Percentiles rank a stretch among this genome's conserved stretches.
These are phyloP conservation scores for Yamadazyma insecticola DNA, from an alignment of 805 yeast genomes.

Conservation along the genomic window DNA sequence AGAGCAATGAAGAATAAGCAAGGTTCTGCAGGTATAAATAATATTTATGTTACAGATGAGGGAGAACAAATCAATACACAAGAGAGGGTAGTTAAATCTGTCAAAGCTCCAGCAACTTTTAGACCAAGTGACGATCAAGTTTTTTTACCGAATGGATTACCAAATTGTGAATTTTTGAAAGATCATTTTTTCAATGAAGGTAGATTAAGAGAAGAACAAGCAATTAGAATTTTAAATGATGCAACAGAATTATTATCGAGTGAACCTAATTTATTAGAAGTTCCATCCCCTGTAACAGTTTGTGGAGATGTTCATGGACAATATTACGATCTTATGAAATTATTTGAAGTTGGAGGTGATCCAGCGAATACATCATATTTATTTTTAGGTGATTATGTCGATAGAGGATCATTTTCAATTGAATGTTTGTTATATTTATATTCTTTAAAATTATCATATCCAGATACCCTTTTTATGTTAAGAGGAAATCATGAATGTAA, in stretches of 20 bases:
- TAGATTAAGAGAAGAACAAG: constrained; percentile 66
- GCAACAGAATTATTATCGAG: constrained; percentile 59
- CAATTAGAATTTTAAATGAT: constrained; percentile 54
- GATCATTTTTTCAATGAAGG: constrained; percentile 82
- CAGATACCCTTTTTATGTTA: constrained; percentile 69
- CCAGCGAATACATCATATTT: constrained; percentile 64
- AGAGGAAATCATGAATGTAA: constrained; percentile 95
- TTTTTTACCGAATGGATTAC: constrained; percentile 59
- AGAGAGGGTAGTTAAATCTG: constrained; percentile 52
- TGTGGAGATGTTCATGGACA: constrained; percentile 99
- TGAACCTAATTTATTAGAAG: constrained; percentile 76
- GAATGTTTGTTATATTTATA: constrained; percentile 77
- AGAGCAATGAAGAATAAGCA: constrained; percentile 50
- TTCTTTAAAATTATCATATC: constrained; percentile 73
- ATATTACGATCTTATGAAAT: constrained; percentile 80
- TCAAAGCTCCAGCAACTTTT: constrained; percentile 61
- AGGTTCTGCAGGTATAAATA: background rate
- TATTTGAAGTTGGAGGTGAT: constrained; percentile 91
- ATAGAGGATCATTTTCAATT: constrained; percentile 85
- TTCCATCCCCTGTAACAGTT: constrained; percentile 91
- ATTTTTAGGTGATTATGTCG: constrained; percentile 93
- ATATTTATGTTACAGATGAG: constrained; percentile 48
- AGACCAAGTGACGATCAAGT: constrained; percentile 67
- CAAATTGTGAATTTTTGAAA: constrained; percentile 66
- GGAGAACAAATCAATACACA: constrained; percentile 54